phyloP scores from a whole-genome alignment of 306 rosid species.

The Albizia julibrissin region DNA sequence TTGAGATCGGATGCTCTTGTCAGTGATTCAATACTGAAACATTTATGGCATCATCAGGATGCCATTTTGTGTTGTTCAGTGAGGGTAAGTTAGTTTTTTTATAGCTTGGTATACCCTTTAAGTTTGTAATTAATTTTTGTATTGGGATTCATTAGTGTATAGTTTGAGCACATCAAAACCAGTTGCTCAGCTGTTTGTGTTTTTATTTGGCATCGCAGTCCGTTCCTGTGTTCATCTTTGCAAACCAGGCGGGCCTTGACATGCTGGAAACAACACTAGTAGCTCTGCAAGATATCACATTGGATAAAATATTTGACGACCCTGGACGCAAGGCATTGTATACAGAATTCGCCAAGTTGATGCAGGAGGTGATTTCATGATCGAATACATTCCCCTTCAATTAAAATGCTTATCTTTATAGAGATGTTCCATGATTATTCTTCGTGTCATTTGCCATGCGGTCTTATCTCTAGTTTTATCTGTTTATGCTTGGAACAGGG shows the following conservation, averaged over 20 bases:
- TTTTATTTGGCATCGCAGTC: constrained; percentile 49
- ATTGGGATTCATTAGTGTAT: background rate
- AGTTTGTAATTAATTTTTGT: background rate
- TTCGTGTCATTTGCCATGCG: background rate
- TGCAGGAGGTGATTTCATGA: constrained; percentile 69
- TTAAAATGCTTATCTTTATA: background rate
- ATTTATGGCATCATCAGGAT: constrained; percentile 89
- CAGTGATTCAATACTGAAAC: constrained; percentile 66
- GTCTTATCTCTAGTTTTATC: background rate
- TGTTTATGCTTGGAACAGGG: constrained; percentile 50
- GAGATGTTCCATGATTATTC: background rate
- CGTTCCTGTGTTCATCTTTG: constrained; percentile 79
- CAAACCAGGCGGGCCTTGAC: constrained; percentile 96
- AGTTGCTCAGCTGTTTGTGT: background rate
- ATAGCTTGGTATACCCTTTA: background rate
- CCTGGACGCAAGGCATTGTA: constrained; percentile 78
- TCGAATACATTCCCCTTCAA: background rate
- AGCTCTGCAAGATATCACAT: constrained; percentile 89
- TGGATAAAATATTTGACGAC: constrained; percentile 89
- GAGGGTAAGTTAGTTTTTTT: constrained; percentile 48
- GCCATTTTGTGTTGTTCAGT: constrained; percentile 90
- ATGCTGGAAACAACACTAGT: constrained; percentile 95
- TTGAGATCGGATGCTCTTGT: constrained; percentile 64
- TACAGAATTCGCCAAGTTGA: constrained; percentile 78
- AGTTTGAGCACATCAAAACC: background rate